Conservation (phyloP, 176 grass and related monocot genomes). For the Raddia distichophylla region DNA sequence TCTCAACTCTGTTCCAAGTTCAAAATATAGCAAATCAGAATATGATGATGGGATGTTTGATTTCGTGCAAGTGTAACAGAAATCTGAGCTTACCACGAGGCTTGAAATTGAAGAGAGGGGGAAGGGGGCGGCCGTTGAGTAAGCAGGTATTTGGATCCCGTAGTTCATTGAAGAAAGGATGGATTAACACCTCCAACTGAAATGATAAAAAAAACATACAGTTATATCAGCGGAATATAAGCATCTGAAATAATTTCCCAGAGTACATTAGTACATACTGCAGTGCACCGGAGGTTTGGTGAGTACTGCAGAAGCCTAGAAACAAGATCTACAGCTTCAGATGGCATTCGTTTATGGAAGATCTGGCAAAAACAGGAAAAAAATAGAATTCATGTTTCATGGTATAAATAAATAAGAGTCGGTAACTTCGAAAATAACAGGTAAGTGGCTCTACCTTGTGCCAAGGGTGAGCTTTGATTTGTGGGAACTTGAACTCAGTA, state of each 20-base stretch:
- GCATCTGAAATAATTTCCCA: neutral
- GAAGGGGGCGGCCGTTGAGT: conserved; percentile 73
- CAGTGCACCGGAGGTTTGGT: conserved; percentile 80
- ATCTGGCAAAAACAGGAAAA: conserved; percentile 52
- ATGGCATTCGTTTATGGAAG: conserved; percentile 90
- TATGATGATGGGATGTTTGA: conserved; percentile 6
- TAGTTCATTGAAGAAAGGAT: conserved; percentile 86
- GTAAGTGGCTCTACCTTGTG: conserved; percentile 54
- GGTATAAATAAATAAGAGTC: neutral
- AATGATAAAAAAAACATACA: conserved; percentile 1
- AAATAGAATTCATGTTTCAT: conserved; percentile 23
- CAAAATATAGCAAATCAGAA: conserved; percentile 34
- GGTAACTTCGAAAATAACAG: neutral
- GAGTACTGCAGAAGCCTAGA: conserved; percentile 93
- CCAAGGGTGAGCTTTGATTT: conserved; percentile 93
- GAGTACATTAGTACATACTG: conserved; percentile 56
- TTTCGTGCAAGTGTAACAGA: conserved; percentile 6
- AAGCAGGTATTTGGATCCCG: conserved; percentile 64
- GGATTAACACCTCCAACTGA: conserved; percentile 78
- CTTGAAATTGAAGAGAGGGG: conserved; percentile 92
- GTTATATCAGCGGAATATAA: neutral
- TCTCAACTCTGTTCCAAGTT: conserved; percentile 67
- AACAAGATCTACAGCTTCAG: conserved; percentile 93
- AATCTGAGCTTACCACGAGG: conserved; percentile 57
- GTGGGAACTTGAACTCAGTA: conserved; percentile 75